Evolutionary conservation across 148 eudicot species (phyloP).

Genomic region (Chenopodium album): DNA sequence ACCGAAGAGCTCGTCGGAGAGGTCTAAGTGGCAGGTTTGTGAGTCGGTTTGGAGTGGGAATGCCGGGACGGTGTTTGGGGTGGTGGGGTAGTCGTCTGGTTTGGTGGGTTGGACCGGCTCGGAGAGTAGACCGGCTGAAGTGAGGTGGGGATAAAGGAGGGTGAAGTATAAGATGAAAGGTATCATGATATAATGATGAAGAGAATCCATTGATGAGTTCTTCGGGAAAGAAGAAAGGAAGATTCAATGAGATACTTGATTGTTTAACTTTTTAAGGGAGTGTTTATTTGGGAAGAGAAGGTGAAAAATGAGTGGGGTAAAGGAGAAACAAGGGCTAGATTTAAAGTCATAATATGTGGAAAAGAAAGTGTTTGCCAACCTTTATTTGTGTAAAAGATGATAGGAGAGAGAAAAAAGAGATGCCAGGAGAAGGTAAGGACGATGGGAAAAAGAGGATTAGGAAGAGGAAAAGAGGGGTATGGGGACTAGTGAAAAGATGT

Average conservation of each 20-base stretch:
- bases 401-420: neutral
- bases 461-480: neutral
- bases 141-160: neutral
- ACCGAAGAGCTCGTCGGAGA: constrained; percentile 88
- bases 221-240: neutral
- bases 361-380: neutral
- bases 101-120: constrained; percentile 69
- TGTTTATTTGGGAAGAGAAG: neutral
- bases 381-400: neutral
- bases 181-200: neutral
- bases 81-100: constrained; percentile 38
- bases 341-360: neutral
- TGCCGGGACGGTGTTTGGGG: constrained; percentile 79
- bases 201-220: neutral
- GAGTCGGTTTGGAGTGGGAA: constrained; percentile 59
- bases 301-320: neutral
- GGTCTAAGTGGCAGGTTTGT: constrained; percentile 64
- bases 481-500: neutral
- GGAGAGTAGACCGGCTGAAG: constrained; percentile 49
- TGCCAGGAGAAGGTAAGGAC: neutral
- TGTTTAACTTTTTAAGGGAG: neutral
- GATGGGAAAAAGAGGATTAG: neutral
- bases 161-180: neutral
- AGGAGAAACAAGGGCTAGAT: neutral
- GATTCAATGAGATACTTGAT: neutral